Base-by-base conservation (phyloP, 768 basidiomycete genomes). In the Pleurotus cornucopiae region DNA sequence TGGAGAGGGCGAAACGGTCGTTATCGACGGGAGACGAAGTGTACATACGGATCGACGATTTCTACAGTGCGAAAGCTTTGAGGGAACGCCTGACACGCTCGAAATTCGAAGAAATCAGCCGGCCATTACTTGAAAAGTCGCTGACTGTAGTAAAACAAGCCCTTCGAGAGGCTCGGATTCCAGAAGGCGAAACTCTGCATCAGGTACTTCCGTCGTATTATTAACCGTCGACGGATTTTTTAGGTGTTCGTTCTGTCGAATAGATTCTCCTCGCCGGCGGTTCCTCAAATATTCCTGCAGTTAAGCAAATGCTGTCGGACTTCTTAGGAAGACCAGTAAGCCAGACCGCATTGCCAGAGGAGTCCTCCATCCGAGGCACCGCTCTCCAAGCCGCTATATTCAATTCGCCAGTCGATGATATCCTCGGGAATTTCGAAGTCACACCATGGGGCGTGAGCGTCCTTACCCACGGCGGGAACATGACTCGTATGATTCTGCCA, bases 111-210 rank as follows among this genome's bases (percentile, higher is more conserved):
- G 88, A 91, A 70, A 76, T 91, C 63, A 91, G 89, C 76, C 79
- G 85, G 71, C 89, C 90, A 64, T 77, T 92, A 23, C 91, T 92
- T 82, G 76, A 83, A 62, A 86, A 86, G 79, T 91, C 89, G 12
- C 84, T 92, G 85, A 86, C 86, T 73, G 89, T 88, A 58, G 89
- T 91, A 59, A 85, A 89, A 70, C 88, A 87, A 71, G 89, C 91
- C 16, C 76, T 91, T 60, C 88, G 86, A 80, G 89, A 91, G 68
- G 86, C 89, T 46, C 79, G 79, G 60, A 79, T 92, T 66, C 85
- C 83, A 75, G 89, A 88, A 78, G 84, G 30, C 30, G 30, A 86
- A 57, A 82, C 87, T 53, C 79, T 92, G 60, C 81, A 89, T 63
- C 87, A 89, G 71, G 86, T 73, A 18, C 18, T 67, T 63, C 14